Conservation (phyloP, 148 eudicot genomes). For the Hydrangea macrophylla region DNA sequence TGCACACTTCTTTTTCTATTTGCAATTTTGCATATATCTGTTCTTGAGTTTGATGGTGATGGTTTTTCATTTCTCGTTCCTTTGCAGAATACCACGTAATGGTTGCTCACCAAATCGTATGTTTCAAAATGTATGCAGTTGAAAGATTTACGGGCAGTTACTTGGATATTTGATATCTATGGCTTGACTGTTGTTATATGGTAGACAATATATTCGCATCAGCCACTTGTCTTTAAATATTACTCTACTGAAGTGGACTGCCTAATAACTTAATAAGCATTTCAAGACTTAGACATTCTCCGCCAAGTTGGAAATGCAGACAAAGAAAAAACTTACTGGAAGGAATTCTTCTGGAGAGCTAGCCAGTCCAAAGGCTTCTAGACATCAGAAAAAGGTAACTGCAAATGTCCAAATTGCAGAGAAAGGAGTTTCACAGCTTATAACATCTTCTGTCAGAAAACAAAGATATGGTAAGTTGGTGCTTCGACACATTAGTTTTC, state of each 20-base stretch:
- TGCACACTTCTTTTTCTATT: too few species aligned
- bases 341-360: conserved; percentile 50
- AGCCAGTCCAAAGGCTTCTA: conserved; percentile 56
- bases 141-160: background rate
- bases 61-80: background rate
- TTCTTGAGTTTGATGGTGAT: conserved; percentile 8
- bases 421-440: conserved; percentile 65
- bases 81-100: conserved; percentile 18
- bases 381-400: conserved; percentile 59
- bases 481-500: background rate
- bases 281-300: conserved; percentile 10
- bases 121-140: background rate
- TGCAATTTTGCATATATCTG: conserved; percentile 7
- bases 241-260: conserved; percentile 6
- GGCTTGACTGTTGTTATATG: background rate
- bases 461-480: conserved; percentile 44
- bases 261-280: conserved; percentile 10
- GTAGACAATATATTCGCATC: background rate
- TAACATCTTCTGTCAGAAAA: conserved; percentile 88
- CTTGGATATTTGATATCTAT: too few species aligned
- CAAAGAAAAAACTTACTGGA: conserved; percentile 71
- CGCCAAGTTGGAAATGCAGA: conserved; percentile 61
- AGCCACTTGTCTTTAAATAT: background rate
- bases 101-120: background rate
- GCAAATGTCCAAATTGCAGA: conserved; percentile 59